phyloP scores from a whole-genome alignment of 352 stramenopile species.

The Phytophthora ohioensis region DNA sequence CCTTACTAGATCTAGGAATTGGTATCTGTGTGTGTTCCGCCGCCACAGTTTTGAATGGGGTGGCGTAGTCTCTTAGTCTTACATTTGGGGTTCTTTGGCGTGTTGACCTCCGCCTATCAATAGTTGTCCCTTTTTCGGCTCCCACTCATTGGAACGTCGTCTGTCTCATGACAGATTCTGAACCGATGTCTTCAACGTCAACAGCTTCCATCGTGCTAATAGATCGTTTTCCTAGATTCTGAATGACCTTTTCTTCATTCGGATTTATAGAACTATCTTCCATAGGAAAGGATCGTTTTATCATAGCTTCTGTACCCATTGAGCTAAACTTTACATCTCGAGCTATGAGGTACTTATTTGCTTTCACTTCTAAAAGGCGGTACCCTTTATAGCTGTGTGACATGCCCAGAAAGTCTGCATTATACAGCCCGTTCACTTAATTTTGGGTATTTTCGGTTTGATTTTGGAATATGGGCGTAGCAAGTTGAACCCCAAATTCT shows the following conservation, averaged over 20 bases:
- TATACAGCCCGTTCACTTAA: conserved; percentile 3
- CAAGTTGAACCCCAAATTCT: conserved; percentile 1
- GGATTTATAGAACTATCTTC: not conserved
- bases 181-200: conserved; percentile 5
- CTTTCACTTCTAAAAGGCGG: conserved; percentile 13
- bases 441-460: conserved; percentile 8
- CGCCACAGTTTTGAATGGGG: not conserved
- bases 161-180: not conserved
- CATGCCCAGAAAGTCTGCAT: conserved; percentile 5
- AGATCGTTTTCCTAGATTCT: conserved; percentile 1
- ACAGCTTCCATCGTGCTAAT: conserved; percentile 1
- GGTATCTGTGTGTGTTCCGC: not conserved
- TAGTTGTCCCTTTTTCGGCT: not conserved
- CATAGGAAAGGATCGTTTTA: conserved; percentile 4
- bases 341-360: conserved; percentile 13
- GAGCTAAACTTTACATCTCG: conserved; percentile 15
- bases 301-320: not conserved
- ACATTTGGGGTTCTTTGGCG: not conserved
- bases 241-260: conserved; percentile 2
- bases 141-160: conserved; percentile 3
- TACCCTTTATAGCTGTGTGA: conserved; percentile 7
- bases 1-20: conserved; percentile 16
- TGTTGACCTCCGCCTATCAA: not conserved
- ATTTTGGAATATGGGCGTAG: conserved; percentile 14
- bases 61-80: not conserved